Conservation (phyloP, 1,284 basidiomycete species). For the Taiwanofungus camphoratus region DNA sequence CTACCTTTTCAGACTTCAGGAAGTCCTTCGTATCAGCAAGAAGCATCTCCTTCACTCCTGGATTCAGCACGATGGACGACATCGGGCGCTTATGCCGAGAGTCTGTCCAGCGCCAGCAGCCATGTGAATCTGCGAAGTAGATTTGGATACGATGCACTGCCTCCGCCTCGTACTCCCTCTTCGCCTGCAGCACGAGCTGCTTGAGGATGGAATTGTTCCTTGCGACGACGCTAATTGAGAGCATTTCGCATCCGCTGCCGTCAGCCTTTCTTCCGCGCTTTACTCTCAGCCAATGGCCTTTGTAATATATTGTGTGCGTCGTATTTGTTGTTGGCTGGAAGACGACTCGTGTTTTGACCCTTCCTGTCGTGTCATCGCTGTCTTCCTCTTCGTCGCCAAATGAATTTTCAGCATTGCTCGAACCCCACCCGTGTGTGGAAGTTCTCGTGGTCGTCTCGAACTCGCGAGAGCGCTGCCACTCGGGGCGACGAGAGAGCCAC, state of each 20-base stretch:
- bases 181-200: constrained; percentile 82
- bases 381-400: constrained; percentile 58
- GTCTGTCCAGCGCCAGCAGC: constrained; percentile 79
- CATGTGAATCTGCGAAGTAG: constrained; percentile 82
- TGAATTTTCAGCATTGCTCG: constrained; percentile 45
- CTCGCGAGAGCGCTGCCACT: constrained; percentile 79
- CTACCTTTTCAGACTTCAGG: constrained; percentile 69
- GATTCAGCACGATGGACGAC: constrained; percentile 74
- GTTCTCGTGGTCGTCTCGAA: constrained; percentile 78
- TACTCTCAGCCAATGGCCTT: constrained; percentile 75
- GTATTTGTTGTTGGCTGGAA: constrained; percentile 81
- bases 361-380: constrained; percentile 53
- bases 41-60: constrained; percentile 81
- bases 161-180: constrained; percentile 79
- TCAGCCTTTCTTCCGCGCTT: constrained; percentile 61
- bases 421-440: constrained; percentile 43
- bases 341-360: constrained; percentile 71
- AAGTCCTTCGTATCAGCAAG: constrained; percentile 77
- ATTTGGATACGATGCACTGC: constrained; percentile 79
- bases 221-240: constrained; percentile 77
- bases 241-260: constrained; percentile 57
- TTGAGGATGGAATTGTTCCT: constrained; percentile 75
- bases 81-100: constrained; percentile 77
- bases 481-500: constrained; percentile 72
- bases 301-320: constrained; percentile 79